phyloP scores from a whole-genome alignment of 345 rosid genomes.

The Populus deltoides region DNA sequence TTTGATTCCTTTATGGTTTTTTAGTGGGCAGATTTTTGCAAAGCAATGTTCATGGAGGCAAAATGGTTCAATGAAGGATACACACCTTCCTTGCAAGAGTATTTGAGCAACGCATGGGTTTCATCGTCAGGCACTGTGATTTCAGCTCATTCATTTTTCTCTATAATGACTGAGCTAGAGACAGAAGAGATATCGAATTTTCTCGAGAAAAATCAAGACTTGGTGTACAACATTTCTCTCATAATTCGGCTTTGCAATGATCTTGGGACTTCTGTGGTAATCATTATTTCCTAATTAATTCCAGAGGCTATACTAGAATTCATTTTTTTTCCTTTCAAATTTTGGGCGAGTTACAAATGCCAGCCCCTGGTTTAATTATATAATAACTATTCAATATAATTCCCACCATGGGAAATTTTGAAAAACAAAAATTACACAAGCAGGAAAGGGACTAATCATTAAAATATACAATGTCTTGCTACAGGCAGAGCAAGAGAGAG shows the following conservation, averaged over 20 bases:
- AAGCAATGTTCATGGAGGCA: slow-evolving; percentile 46
- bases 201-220: slow-evolving; percentile 20
- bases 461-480: background rate
- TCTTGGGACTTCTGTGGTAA: slow-evolving; percentile 43
- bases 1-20: background rate
- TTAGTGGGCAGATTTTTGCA: slow-evolving; percentile 57
- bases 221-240: slow-evolving; percentile 30
- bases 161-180: slow-evolving; percentile 5
- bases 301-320: no score
- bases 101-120: slow-evolving; percentile 41
- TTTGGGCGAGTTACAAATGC: background rate
- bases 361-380: background rate
- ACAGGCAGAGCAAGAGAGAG: slow-evolving; percentile 55
- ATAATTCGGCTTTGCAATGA: slow-evolving; percentile 54
- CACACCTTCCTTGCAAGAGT: slow-evolving; percentile 41
- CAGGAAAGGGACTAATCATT: no score
- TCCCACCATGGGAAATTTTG: background rate
- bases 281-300: background rate
- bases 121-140: slow-evolving; percentile 43
- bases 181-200: slow-evolving; percentile 6
- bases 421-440: no score
- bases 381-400: background rate
- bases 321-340: no score
- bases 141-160: slow-evolving; percentile 28
- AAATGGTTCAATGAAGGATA: slow-evolving; percentile 39